Percentiles rank a stretch among this genome's conserved stretches.
Evolutionary conservation across 2,329 filamentous ascomycete species (phyloP).

Genomic region (Fusarium irregulare): DNA sequence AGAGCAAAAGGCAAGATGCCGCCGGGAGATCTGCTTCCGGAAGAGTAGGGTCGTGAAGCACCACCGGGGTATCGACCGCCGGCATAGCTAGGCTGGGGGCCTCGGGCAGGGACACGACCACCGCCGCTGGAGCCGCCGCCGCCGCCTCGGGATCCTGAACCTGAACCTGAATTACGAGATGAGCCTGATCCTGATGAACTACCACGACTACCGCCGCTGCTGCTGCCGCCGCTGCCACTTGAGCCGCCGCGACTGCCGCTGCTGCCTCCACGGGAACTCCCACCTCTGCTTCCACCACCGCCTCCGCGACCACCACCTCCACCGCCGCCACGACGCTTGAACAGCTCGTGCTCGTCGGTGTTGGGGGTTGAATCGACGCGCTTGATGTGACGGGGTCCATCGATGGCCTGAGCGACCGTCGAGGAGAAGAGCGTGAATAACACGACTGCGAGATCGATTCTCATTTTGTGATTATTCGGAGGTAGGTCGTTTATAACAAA

Average conservation of each 20-base stretch:
- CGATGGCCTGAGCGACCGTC: conserved; percentile 42
- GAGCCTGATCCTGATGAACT: conserved; percentile 35
- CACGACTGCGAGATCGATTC: conserved; percentile 47
- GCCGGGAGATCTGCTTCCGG: conserved; percentile 64
- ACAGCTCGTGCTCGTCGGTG: conserved; percentile 59
- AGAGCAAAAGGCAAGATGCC: conserved; percentile 66
- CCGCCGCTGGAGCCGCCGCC: conserved; percentile 14
- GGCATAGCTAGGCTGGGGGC: conserved; percentile 67
- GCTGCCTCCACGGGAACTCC: conserved; percentile 30
- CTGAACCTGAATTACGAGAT: conserved; percentile 33
- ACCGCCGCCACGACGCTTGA: conserved; percentile 71
- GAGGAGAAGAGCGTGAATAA: conserved; percentile 47
- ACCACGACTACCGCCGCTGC: no score
- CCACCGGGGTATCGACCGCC: conserved; percentile 74
- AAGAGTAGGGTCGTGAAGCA: conserved; percentile 66
- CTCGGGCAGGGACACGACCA: conserved; percentile 57
- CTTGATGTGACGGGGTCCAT: conserved; percentile 40
- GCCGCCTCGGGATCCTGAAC: conserved; percentile 7
- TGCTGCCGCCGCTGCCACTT: conserved; percentile 24
- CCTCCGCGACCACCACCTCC: conserved; percentile 59
- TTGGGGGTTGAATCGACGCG: conserved; percentile 41
- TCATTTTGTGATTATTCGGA: conserved; percentile 45
- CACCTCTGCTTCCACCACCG: conserved; percentile 35
- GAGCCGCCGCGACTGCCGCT: conserved; percentile 19
- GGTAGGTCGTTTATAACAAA: not conserved